Conservation (phyloP, 78 protist species). For the Trichosphaerium sp. region DNA sequence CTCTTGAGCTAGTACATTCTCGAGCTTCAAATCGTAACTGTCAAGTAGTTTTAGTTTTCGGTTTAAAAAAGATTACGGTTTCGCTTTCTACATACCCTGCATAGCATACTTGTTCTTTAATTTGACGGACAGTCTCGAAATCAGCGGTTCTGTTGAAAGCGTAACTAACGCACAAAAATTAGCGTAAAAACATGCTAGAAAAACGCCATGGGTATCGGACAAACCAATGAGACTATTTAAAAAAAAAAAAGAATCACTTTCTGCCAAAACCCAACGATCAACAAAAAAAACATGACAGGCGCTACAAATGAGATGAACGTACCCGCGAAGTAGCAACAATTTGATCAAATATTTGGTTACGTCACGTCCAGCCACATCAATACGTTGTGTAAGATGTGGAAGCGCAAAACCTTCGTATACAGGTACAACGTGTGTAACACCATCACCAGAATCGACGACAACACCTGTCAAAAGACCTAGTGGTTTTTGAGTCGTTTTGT, state of each 20-base stretch:
- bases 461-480: slow-evolving; percentile 83
- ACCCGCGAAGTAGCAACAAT: slow-evolving; percentile 86
- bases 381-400: slow-evolving; percentile 77
- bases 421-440: slow-evolving; percentile 99
- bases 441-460: slow-evolving; percentile 98
- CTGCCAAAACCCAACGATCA: too few species aligned
- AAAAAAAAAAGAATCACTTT: too few species aligned
- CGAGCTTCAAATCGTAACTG: slow-evolving; percentile 77
- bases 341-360: slow-evolving; percentile 83
- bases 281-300: neutral
- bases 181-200: too few species aligned
- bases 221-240: too few species aligned
- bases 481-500: neutral
- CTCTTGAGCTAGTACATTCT: slow-evolving; percentile 80
- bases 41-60: too few species aligned
- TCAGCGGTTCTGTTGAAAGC: slow-evolving; percentile 96
- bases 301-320: too few species aligned
- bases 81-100: slow-evolving; percentile 61
- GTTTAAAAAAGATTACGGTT: neutral
- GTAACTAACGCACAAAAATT: too few species aligned
- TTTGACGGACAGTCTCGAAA: slow-evolving; percentile 93
- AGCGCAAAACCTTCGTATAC: slow-evolving; percentile 93
- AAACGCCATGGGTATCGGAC: too few species aligned
- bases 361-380: slow-evolving; percentile 95
- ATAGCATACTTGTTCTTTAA: slow-evolving; percentile 97